Base-by-base conservation (phyloP, 2,329 filamentous ascomycete genomes). In the Colletotrichum caudatum region DNA sequence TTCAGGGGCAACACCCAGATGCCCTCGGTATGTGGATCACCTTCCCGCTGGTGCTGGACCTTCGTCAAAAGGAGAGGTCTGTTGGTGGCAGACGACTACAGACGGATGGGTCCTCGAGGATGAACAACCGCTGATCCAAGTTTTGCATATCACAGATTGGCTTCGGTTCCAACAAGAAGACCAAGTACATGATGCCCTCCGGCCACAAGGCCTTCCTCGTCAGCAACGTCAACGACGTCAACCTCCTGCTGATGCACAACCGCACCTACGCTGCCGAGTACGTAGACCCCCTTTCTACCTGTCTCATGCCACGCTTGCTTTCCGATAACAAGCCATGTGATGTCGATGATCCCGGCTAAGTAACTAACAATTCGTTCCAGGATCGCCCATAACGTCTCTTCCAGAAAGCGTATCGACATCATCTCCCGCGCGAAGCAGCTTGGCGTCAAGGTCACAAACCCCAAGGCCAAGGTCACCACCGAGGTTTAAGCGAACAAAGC, bases 191-290 rank as follows among this genome's bases (percentile, higher is more conserved):
- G 92, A 97, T 94, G 90, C 96, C 96, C 84, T 97, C 94, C 81
- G 96, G 96, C 88, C 95, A 98, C 93, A 98, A 98, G 92, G 94
- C 95, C 78, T 99, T 99, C 93, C 91, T 98, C 83, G 96, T 99
- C 88, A 94, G 92, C 92, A 99, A 99, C 91, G 86, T 90, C 86
- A 90, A 92, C 84, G 96, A 99, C 80, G 92, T 99, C 82, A 95
- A 99, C 86, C 93, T 99, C 76, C 92, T 99, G 82, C 90, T 99
- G 81, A 99, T 99, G 96, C 96, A 99, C 93, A 98, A 98, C 94
- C 92, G 93, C 85, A 97, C 94, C 86, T 98, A 94, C 88, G 96
- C 96, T 84, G 96, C 96, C 84, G 96, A 99, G 95, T 98, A 94
- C 80, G 94, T 90, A 70, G 58, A 0, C 41, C 50, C 54, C 60